These are phyloP conservation scores for Aspergillus ochraceoroseus DNA, from an alignment of 2,329 filamentous ascomycete species.

Conservation along the genomic window DNA sequence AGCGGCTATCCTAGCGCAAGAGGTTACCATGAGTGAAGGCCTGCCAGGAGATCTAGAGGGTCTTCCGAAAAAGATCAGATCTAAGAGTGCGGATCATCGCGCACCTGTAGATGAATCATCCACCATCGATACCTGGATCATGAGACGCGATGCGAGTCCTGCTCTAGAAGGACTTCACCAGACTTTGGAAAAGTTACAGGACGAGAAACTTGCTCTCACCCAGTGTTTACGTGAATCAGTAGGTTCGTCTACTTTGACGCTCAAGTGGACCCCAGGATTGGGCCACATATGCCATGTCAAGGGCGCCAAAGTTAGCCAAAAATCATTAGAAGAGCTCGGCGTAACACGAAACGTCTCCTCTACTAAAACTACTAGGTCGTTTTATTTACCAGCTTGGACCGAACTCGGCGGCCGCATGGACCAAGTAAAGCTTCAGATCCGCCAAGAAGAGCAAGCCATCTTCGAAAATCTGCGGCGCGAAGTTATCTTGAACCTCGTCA, in stretches of 20 bases:
- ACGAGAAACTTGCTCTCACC: conserved; percentile 59
- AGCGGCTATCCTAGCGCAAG: conserved; percentile 68
- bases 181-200: conserved; percentile 56
- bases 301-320: conserved; percentile 61
- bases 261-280: conserved; percentile 81
- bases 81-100: conserved; percentile 27
- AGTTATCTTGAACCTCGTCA: conserved; percentile 77
- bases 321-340: conserved; percentile 40
- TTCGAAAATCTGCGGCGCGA: conserved; percentile 68
- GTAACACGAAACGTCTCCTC: conserved; percentile 62
- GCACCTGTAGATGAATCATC: conserved; percentile 33
- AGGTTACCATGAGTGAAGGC: conserved; percentile 64
- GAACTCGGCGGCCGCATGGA: conserved; percentile 73
- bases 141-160: conserved; percentile 61
- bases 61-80: conserved; percentile 50
- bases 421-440: conserved; percentile 69
- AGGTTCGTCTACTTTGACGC: conserved; percentile 60
- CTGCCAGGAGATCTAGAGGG: conserved; percentile 52
- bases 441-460: conserved; percentile 75
- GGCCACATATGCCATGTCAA: conserved; percentile 90
- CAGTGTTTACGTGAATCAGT: conserved; percentile 59
- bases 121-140: conserved; percentile 56
- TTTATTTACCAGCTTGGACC: conserved; percentile 81
- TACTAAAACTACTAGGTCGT: conserved; percentile 77
- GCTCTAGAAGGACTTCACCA: conserved; percentile 63